Evolutionary conservation across 2,329 filamentous ascomycete species (phyloP).

Genomic region (Claviceps capensis): DNA sequence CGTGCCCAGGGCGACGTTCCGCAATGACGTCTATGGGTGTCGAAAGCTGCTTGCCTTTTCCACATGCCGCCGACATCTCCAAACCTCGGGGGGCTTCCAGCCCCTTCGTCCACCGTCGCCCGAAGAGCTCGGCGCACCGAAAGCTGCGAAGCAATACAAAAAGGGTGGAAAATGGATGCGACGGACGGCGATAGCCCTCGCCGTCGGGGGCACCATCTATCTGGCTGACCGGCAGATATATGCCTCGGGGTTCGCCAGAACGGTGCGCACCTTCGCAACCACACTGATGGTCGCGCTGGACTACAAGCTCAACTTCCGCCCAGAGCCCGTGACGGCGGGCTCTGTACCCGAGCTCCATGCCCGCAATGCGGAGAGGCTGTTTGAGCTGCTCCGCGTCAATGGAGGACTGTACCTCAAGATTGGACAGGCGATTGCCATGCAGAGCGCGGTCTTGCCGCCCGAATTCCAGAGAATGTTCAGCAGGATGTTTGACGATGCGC

Average conservation of each 20-base stretch:
- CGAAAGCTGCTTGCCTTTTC: background rate
- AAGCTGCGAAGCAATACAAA: constrained; percentile 55
- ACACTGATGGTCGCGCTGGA: constrained; percentile 75
- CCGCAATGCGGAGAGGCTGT: constrained; percentile 72
- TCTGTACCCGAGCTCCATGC: constrained; percentile 66
- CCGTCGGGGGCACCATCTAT: constrained; percentile 49
- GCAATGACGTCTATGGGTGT: constrained; percentile 3
- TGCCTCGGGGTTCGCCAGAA: constrained; percentile 65
- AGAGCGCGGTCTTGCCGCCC: constrained; percentile 81
- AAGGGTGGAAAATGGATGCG: constrained; percentile 64
- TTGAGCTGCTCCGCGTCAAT: constrained; percentile 69
- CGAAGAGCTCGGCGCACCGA: constrained; percentile 59
- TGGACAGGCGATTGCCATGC: constrained; percentile 96
- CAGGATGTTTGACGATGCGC: constrained; percentile 94
- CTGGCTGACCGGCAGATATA: constrained; percentile 61
- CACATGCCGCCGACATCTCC: constrained; percentile 14
- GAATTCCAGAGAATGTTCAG: constrained; percentile 96
- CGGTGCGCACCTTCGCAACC: constrained; percentile 64
- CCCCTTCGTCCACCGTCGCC: constrained; percentile 67
- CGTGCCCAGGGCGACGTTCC: constrained; percentile 3
- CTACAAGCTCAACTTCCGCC: constrained; percentile 93
- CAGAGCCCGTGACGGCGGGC: constrained; percentile 59
- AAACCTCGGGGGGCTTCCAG: constrained; percentile 36
- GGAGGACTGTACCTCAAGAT: constrained; percentile 95
- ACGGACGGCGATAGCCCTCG: constrained; percentile 49